phyloP scores from a whole-genome alignment of 2,329 filamentous ascomycete genomes.

The Pseudocercospora vitis region DNA sequence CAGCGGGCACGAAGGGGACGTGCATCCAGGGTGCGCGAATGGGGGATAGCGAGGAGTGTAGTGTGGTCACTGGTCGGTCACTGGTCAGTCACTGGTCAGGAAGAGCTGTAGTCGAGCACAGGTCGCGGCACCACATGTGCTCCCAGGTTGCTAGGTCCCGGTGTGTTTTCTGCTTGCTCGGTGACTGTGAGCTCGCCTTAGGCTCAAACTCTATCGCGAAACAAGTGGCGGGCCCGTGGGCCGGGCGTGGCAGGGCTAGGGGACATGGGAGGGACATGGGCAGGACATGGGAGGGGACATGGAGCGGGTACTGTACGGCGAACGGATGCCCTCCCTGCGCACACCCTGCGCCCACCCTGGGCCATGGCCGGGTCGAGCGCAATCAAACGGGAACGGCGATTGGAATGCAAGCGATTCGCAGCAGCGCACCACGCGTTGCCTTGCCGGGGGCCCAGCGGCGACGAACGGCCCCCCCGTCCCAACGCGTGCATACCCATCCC shows the following conservation, averaged over 20 bases:
- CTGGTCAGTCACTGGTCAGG: too few species aligned
- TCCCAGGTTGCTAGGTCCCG: too few species aligned
- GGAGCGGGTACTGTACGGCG: too few species aligned
- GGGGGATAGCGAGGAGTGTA: background rate
- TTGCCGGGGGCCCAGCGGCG: background rate
- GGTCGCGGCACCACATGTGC: too few species aligned
- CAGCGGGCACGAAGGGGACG: background rate
- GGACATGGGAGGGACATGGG: too few species aligned
- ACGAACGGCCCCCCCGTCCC: background rate
- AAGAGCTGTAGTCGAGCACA: too few species aligned
- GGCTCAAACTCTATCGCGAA: constrained; percentile 27
- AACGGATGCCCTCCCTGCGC: background rate
- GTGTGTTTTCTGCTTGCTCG: too few species aligned
- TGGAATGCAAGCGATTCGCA: constrained; percentile 5
- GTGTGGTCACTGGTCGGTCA: background rate
- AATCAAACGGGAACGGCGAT: constrained; percentile 24
- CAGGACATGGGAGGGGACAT: too few species aligned
- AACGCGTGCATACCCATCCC: background rate
- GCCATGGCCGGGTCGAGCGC: constrained; percentile 25
- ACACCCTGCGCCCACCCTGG: background rate
- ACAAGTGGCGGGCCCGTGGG: constrained; percentile 14
- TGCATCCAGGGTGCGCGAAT: background rate
- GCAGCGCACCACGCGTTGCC: constrained; percentile 7
- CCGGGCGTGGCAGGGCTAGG: too few species aligned
- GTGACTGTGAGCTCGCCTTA: constrained; percentile 6